Evolutionary conservation across 345 rosid genomes (phyloP), one percentile per base, ranked within the genome.

Genomic region (Salix dunnii): DNA sequence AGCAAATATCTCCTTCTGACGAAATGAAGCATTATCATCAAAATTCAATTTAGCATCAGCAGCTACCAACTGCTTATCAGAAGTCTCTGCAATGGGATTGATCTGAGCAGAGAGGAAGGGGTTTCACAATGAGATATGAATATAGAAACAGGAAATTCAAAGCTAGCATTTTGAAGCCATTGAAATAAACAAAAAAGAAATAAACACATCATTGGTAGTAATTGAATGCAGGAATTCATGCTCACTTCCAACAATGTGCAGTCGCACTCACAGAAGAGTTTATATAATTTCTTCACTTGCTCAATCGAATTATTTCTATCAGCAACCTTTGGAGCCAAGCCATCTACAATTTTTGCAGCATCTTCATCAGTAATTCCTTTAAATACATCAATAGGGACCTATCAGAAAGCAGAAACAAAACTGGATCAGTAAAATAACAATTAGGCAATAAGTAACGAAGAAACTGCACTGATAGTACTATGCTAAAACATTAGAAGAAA

Each of bases 21-120:
- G 91, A 80, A 85, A 96, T 38, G 92, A 97, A 76, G 99, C 99
- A 88, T 96, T 96, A 77, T 96, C 99, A 84, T 96, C 99, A 71
- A 96, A 94, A 84, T 96, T 96, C 89, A 96, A 81, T 79, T 96
- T 96, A 71, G 99, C 99, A 92, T 96, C 99, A 78, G 99, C 99
- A 81, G 99, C 99, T 72, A 96, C 97, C 88, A 96, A 80, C 74
- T 86, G 87, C 38, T 87, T 92, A 67, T 85, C 88, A 76, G 99
- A 81, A 77, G 97, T 94, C 89, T 96, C 99, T 1, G 97, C 98
- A 25, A 96, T 88, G 63, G 99, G 99, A 88, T 96, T 96, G 82
- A 96, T 92, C 99, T 96, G 88, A 58, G 68, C 79, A 72, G 33
- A 61, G 49, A 66, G 55, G 28, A 14, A 61, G 51, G 49, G 4